Evolutionary conservation across 2,329 filamentous ascomycete species (phyloP), one percentile per base, ranked within the genome.

Genomic region (Clarireedia paspali): DNA sequence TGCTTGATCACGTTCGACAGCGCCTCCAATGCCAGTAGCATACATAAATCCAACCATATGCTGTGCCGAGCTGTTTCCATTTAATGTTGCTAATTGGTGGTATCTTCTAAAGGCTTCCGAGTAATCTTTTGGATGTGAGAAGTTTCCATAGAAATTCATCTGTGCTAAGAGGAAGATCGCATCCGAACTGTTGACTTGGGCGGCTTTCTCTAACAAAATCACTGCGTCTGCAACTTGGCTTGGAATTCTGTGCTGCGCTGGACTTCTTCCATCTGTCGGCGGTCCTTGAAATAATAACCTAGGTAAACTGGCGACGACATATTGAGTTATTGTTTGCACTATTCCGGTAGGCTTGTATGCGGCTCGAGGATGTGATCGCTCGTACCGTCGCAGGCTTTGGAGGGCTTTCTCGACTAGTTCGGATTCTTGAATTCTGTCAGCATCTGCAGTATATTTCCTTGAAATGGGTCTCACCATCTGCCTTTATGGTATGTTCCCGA

Each of bases 41-140:
- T 99, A 92, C 81, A 96, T 94, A 64, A 99, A 83, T 0, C 89
- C 94, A 47, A 97, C 70, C 92, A 99, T 96, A 72, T 95, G 87
- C 70, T 97, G 90, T 1, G 94, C 94, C 12, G 92, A 95, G 62
- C 83, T 87, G 71, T 99, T 97, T 46, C 92, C 94, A 62, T 87
- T 81, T 57, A 85, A 70, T 17, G 79, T 78, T 2, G 92, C 89
- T 53, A 99, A 79, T 59, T 85, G 78, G 60, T 88, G 77, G 71
- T 97, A 99, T 74, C 89, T 81, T 62, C 81, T 77, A 69, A 95
- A 96, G 0, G 94, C 89, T 48, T 82, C 78, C 34, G 81, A 77
- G 63, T 96, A 90, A 68, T 96, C 84, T 61, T 86, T 81, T 1
- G 92, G 91, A 66, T 96, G 81, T 23, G 89, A 88, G 72, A 87